phyloP scores from a whole-genome alignment of 129 eudicot genomes.

The Scalesia atractyloides region DNA sequence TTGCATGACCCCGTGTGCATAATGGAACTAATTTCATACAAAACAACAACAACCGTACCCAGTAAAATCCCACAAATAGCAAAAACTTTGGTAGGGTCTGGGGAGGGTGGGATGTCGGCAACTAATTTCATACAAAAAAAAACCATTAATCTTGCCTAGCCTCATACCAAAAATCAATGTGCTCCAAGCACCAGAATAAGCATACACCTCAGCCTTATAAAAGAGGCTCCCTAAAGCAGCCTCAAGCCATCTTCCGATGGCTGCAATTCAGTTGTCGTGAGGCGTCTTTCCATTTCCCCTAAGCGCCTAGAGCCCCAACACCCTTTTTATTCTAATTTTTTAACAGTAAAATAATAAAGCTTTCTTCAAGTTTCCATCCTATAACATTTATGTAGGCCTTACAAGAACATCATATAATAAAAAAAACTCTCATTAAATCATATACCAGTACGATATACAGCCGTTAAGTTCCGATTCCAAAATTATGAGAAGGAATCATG shows the following conservation, averaged over 20 bases:
- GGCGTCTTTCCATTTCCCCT: neutral
- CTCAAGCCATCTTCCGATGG: too few relatives aligned
- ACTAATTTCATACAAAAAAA: too few relatives aligned
- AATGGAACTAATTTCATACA: too few relatives aligned
- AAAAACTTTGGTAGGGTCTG: too few relatives aligned
- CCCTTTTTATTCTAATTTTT: neutral
- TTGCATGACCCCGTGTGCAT: too few relatives aligned
- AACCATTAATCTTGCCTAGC: neutral
- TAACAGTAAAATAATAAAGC: neutral
- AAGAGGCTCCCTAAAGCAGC: neutral
- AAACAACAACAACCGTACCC: too few relatives aligned
- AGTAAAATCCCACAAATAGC: too few relatives aligned
- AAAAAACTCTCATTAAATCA: neutral
- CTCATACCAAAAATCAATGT: neutral
- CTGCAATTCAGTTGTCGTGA: neutral
- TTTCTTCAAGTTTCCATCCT: neutral
- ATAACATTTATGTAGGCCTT: too few relatives aligned
- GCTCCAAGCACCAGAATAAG: constrained; percentile 2
- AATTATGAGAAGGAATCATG: too few relatives aligned
- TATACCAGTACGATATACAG: neutral
- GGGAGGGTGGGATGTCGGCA: too few relatives aligned
- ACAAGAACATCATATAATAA: neutral
- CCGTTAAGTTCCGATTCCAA: neutral
- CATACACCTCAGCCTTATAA: neutral
- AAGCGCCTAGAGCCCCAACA: neutral